Evolutionary conservation across 371 early-diverging fungal species (phyloP), one percentile per base, ranked within the genome.

Genomic region (Mucor piriformis): DNA sequence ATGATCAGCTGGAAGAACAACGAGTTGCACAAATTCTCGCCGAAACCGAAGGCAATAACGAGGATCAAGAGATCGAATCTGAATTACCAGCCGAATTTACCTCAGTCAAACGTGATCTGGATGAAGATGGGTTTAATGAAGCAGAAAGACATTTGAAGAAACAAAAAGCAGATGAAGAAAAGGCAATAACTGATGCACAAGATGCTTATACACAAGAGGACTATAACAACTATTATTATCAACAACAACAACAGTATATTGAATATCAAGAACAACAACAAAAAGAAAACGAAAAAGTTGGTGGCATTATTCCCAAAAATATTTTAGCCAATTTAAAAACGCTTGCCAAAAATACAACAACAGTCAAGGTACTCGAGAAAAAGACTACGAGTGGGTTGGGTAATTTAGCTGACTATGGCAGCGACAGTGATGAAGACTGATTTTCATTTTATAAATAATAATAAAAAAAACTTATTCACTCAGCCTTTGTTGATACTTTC

Each of bases 81-180:
- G 84, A 82, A 25, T 64, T 94, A n/a, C 90, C 92, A 2, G 79
- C 75, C 11, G 84, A 85, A 46, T 76, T 70, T 50, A 77, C 79
- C 1, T 58, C 56, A 13, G 35, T 54, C 27, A 76, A 74, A 24
- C 67, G 74, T 7, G 72, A 69, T 44, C 61, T 72, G 11, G 73
- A 67, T 56, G 76, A 76, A 48, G 73, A 70, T 51, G 77, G 72
- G 0, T 70, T 73, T 24, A 59, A 59, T 29, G 47, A 79, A 32
- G 70, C 77, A 68, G 79, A 72, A 40, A 55, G 52, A 23, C 52
- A 43, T n/a, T 54, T 61, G 21, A 81, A 81, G 50, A 75, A 72
- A 35, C 72, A 76, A 33, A 64, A 66, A 48, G 66, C 68, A 24
- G 74, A 76, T 23, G 67, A 72, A 49, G 64, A 54, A 2, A 54